phyloP scores from a whole-genome alignment of 2,329 filamentous ascomycete species.

The Penicillium psychrosexuale region DNA sequence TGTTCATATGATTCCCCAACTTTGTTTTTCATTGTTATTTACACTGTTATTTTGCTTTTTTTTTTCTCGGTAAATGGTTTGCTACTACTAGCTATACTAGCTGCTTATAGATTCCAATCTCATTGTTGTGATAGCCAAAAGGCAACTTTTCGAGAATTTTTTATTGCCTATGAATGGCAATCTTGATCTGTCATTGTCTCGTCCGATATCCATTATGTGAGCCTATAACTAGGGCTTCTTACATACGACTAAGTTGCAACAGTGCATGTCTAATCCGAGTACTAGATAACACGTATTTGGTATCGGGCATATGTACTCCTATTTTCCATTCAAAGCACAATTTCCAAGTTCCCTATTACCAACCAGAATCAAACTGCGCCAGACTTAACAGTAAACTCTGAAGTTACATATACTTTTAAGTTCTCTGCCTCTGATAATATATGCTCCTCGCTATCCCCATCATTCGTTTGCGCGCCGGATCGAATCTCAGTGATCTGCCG shows the following conservation, averaged over 20 bases:
- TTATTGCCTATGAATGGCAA: background rate
- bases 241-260: too few relatives aligned
- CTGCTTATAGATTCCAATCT: conserved; percentile 6
- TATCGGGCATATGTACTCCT: background rate
- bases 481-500: background rate
- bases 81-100: background rate
- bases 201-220: too few relatives aligned
- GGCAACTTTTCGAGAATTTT: background rate
- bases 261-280: background rate
- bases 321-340: background rate
- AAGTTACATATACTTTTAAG: background rate
- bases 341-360: background rate
- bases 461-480: background rate
- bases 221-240: too few relatives aligned
- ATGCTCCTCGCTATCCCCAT: background rate
- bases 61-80: background rate
- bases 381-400: background rate
- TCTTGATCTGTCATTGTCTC: too few relatives aligned
- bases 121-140: background rate
- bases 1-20: conserved; percentile 11
- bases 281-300: background rate
- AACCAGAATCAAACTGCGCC: background rate
- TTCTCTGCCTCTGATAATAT: background rate
- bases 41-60: background rate
- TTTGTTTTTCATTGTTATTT: conserved; percentile 4